Percentiles rank a stretch among this genome's conserved stretches.
Conservation (phyloP, 2,329 filamentous ascomycete genomes). For the Monosporascus cannonballus region DNA sequence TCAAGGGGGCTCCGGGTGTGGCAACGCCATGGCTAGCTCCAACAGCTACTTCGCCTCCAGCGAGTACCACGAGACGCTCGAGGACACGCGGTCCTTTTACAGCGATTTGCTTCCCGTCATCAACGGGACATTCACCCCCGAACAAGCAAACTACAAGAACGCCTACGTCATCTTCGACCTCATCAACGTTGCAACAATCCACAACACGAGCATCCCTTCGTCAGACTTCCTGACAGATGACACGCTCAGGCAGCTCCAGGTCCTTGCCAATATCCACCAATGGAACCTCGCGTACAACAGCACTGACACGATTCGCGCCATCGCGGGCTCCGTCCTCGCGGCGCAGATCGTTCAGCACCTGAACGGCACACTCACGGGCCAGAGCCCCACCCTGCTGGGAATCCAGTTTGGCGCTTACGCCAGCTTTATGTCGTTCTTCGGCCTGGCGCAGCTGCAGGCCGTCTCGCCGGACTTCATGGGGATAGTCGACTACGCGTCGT, state of each 20-base stretch:
- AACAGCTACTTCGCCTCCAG: conserved; percentile 46
- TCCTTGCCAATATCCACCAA: conserved; percentile 75
- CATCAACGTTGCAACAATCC: conserved; percentile 53
- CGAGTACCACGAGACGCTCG: conserved; percentile 38
- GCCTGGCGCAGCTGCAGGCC: conserved; percentile 45
- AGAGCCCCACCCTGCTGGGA: conserved; percentile 33
- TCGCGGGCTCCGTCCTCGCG: conserved; percentile 52
- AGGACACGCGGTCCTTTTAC: conserved; percentile 56
- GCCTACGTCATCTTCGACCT: conserved; percentile 58
- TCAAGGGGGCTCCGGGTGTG: conserved; percentile 52
- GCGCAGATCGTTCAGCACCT: conserved; percentile 49
- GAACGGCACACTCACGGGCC: conserved; percentile 41
- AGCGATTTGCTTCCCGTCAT: conserved; percentile 46
- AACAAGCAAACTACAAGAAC: conserved; percentile 48
- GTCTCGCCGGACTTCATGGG: conserved; percentile 62
- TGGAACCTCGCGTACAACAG: conserved; percentile 78
- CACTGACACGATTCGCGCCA: conserved; percentile 58
- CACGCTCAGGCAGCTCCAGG: conserved; percentile 56
- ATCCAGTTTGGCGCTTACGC: conserved; percentile 57
- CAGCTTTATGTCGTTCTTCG: conserved; percentile 59
- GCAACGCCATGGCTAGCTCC: conserved; percentile 47
- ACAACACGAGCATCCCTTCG: conserved; percentile 55
- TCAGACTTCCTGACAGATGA: conserved; percentile 52
- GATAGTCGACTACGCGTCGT: conserved; percentile 76
- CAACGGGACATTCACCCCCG: conserved; percentile 42